phyloP scores from a whole-genome alignment of 2,329 filamentous ascomycete species.

The Zymoseptoria passerinii region DNA sequence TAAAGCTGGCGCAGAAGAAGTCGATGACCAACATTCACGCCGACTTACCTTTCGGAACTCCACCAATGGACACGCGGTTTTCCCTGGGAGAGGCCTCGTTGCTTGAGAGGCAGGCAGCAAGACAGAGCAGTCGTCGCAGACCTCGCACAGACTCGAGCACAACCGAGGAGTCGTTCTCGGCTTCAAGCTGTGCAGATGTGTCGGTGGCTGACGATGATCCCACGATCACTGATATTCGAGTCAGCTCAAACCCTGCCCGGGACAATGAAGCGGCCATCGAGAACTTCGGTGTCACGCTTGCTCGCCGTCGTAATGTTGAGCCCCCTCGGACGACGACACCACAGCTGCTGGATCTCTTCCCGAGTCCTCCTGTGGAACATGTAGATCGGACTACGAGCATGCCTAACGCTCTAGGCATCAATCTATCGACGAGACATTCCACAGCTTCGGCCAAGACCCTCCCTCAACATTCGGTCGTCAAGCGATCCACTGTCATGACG shows the following conservation, averaged over 20 bases:
- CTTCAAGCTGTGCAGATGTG: conserved; percentile 29
- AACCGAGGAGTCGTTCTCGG: conserved; percentile 26
- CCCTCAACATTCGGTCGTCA: conserved; percentile 1
- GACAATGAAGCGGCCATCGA: conserved; percentile 23
- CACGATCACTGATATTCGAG: background rate
- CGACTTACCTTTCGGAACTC: conserved; percentile 30
- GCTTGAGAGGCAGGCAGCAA: conserved; percentile 14
- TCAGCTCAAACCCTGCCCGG: conserved; percentile 22
- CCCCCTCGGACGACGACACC: conserved; percentile 17
- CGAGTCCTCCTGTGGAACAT: background rate
- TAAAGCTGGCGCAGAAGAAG: conserved; percentile 32
- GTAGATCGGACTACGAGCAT: background rate
- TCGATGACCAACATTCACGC: conserved; percentile 21
- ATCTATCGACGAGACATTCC: background rate
- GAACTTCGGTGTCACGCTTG: conserved; percentile 29
- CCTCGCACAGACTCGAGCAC: conserved; percentile 14
- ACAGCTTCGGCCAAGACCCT: background rate
- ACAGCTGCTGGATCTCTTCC: conserved; percentile 29
- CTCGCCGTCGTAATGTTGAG: conserved; percentile 30
- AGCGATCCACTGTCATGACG: conserved; percentile 19
- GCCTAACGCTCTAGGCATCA: conserved; percentile 1
- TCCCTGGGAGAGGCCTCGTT: conserved; percentile 19
- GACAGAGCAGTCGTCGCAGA: conserved; percentile 3
- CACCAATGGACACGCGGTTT: conserved; percentile 20
- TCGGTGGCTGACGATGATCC: conserved; percentile 24